Conservation (phyloP, 345 rosid genomes). For the Gossypium herbaceum region DNA sequence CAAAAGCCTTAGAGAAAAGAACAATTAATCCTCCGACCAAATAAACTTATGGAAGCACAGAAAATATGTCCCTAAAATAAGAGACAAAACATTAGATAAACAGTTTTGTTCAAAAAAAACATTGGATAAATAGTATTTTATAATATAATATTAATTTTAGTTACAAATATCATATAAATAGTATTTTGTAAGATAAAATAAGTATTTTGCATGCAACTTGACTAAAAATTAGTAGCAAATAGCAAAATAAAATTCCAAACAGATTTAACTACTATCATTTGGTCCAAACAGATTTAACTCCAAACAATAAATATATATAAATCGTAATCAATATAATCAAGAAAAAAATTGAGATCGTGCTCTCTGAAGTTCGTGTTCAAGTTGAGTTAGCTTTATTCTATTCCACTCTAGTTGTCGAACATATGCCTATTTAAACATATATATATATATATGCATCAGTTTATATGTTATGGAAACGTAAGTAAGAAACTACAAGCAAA, state of each 20-base stretch:
- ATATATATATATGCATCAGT: background rate
- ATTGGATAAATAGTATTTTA: too few species aligned
- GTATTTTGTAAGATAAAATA: too few species aligned
- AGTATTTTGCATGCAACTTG: background rate
- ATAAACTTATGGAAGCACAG: background rate
- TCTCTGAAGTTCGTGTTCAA: constrained; percentile 95
- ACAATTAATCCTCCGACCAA: background rate
- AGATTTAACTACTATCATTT: too few species aligned
- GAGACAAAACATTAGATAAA: constrained; percentile 19
- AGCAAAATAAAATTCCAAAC: background rate
- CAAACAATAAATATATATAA: too few species aligned
- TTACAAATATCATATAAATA: too few species aligned
- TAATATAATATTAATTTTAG: too few species aligned
- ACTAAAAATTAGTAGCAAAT: background rate
- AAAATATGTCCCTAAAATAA: constrained; percentile 7
- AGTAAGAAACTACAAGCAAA: constrained; percentile 5
- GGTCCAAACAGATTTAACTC: too few species aligned
- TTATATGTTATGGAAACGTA: background rate
- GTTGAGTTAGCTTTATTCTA: constrained; percentile 76
- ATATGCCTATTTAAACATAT: constrained; percentile 55
- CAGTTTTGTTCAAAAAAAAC: too few species aligned
- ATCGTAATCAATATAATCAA: too few species aligned
- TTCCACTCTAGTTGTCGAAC: constrained; percentile 30
- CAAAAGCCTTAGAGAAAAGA: background rate
- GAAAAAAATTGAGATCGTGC: constrained; percentile 16